Evolutionary conservation across 2,329 filamentous ascomycete genomes (phyloP), one percentile per base, ranked within the genome.

Genomic region (Alternaria gansuensis): DNA sequence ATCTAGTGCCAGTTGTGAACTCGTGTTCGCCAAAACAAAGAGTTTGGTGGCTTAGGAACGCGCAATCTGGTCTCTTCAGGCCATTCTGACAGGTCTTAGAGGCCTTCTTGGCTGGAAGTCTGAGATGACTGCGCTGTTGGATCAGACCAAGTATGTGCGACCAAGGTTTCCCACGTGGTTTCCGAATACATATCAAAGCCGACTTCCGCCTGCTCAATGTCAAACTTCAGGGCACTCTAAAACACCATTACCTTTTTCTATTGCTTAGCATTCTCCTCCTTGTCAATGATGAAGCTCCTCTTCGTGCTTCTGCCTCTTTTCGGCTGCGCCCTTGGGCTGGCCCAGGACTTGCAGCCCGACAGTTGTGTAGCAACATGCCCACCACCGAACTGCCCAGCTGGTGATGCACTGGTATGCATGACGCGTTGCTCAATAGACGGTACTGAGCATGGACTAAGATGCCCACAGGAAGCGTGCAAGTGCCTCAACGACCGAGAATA

Each of bases 401-500:
- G 13, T 4, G 14, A 10, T 33, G 33, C 41, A 49, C 26, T 39
- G 44, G 52, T 55, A 33, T 26, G 9, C 14, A 33, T 7, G 5
- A 10, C 3, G 8, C 8, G 3, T 10, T 26, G 2, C 26, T 23
- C 1, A 14, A 0, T 4, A 34, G 24, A 29, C 1, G 0, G 28
- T 3, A 2, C 7, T 10, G 8, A 8, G 4, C 2, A 7, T 3
- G 28, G 3, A 17, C 37, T 21, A 14, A 44, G 3, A 23, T 0
- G 3, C 1, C n/a, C 1, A 21, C 13, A 75, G 74, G 59, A 57
- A 39, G 65, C 70, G 13, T 76, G 74, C 52, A 43, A 60, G 34
- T 76, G 74, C 46, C 50, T 70, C 46, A 76, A 75, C 52, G 44
- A 45, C 34, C 59, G 66, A 2, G 74, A 76, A 54, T 60, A 52